Evolutionary conservation across 176 grass and related monocot genomes (phyloP).

Genomic region (Paspalum notatum): DNA sequence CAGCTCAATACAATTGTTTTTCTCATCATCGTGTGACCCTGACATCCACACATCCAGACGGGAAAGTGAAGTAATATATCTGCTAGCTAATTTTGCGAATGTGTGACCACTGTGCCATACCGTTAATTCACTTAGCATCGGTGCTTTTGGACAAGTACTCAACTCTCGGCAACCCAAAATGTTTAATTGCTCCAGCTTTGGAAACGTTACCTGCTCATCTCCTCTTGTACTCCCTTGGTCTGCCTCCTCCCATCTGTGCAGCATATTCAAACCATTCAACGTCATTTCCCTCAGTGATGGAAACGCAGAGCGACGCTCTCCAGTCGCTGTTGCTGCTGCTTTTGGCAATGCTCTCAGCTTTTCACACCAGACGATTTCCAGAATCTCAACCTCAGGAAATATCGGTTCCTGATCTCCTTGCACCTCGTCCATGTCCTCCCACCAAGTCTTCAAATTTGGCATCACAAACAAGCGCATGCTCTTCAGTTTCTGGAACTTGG

Average conservation of each 20-base stretch:
- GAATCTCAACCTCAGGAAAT: neutral
- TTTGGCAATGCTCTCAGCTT: neutral
- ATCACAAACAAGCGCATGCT: neutral
- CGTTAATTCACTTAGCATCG: neutral
- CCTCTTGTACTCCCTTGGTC: neutral
- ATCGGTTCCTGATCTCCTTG: neutral
- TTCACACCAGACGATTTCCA: rapidly evolving
- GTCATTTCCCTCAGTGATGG: neutral
- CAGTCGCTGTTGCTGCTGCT: neutral
- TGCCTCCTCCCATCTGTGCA: neutral
- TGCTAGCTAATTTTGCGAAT: neutral
- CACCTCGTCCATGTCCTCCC: neutral
- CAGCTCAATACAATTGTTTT: too few relatives aligned
- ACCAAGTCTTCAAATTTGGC: neutral
- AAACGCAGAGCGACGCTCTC: neutral
- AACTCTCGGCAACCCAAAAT: neutral
- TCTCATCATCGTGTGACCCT: neutral
- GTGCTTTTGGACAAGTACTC: neutral
- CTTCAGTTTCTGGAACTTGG: neutral
- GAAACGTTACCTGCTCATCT: neutral
- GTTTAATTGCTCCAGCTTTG: neutral
- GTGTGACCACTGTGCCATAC: rapidly evolving
- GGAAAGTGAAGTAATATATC: neutral
- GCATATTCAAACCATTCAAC: neutral
- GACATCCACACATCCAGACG: neutral